Evolutionary conservation across 2,329 filamentous ascomycete species (phyloP).

Genomic region (Alternaria arbusti): DNA sequence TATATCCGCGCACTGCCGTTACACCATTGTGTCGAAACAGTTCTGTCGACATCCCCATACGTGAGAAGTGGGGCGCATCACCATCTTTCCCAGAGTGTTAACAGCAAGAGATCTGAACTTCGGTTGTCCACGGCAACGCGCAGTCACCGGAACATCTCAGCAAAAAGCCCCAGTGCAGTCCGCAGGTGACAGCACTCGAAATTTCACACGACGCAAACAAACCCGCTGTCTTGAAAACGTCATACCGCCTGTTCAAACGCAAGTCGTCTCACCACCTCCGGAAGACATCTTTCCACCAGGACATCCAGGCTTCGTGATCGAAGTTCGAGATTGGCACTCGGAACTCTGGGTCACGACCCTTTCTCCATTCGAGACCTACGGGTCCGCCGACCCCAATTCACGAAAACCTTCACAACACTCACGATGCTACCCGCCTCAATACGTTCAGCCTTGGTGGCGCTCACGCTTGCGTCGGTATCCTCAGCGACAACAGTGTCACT

Average conservation of each 20-base stretch:
- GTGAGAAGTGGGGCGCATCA: not conserved
- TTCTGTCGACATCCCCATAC: not conserved
- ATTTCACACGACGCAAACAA: conserved; percentile 27
- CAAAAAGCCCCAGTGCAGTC: conserved; percentile 11
- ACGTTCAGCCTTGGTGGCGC: conserved; percentile 24
- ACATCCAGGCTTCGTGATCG: conserved; percentile 10
- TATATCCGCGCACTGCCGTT: conserved; percentile 16
- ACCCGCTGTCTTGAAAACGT: conserved; percentile 36
- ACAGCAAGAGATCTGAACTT: not conserved
- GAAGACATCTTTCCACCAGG: conserved; percentile 10
- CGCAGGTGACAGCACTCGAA: conserved; percentile 22
- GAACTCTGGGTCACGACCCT: conserved; percentile 8
- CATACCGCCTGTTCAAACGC: conserved; percentile 27
- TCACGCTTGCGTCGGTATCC: conserved; percentile 28
- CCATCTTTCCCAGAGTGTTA: not conserved
- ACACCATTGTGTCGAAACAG: conserved; percentile 1
- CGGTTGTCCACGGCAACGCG: conserved; percentile 20
- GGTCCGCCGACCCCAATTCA: conserved; percentile 7
- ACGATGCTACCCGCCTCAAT: conserved; percentile 30
- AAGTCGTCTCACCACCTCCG: conserved; percentile 33
- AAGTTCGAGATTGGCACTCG: conserved; percentile 16
- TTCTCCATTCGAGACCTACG: conserved; percentile 10
- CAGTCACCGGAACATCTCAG: conserved; percentile 16
- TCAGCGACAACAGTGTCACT: conserved; percentile 49
- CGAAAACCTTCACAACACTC: conserved; percentile 16